phyloP scores from a whole-genome alignment of 208 protist species.

The Leishmania martiniquensis region DNA sequence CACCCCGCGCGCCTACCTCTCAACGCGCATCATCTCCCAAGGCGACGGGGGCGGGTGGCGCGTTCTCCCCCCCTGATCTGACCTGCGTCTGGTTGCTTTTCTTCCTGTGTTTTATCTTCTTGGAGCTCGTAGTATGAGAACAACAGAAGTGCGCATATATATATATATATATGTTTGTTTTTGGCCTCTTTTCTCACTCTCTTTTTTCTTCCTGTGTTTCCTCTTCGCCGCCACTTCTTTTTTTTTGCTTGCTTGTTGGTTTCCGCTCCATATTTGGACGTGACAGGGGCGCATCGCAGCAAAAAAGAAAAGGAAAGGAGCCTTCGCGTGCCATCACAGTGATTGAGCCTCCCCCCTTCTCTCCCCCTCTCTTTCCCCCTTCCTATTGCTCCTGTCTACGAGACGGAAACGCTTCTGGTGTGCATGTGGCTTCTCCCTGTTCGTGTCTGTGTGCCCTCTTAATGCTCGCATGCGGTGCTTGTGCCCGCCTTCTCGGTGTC shows the following conservation, averaged over 20 bases:
- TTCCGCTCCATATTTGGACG: too few species aligned
- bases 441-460: not conserved
- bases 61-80: not conserved
- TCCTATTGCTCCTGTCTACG: not conserved
- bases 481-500: not conserved
- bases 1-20: not conserved
- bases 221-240: not conserved
- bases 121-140: not conserved
- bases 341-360: too few species aligned
- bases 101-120: not conserved
- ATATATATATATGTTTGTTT: not conserved
- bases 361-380: too few species aligned
- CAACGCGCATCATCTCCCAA: not conserved
- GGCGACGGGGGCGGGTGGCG: not conserved
- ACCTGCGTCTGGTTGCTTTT: too few species aligned
- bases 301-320: not conserved
- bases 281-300: too few species aligned
- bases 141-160: not conserved
- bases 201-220: not conserved
- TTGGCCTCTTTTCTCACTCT: not conserved
- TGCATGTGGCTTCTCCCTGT: not conserved
- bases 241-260: too few species aligned
- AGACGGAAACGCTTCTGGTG: not conserved
- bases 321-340: not conserved
- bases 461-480: not conserved